These are phyloP conservation scores for Teratosphaeriaceae sp. DNA, from an alignment of 2,329 filamentous ascomycete genomes.

Conservation along the genomic window DNA sequence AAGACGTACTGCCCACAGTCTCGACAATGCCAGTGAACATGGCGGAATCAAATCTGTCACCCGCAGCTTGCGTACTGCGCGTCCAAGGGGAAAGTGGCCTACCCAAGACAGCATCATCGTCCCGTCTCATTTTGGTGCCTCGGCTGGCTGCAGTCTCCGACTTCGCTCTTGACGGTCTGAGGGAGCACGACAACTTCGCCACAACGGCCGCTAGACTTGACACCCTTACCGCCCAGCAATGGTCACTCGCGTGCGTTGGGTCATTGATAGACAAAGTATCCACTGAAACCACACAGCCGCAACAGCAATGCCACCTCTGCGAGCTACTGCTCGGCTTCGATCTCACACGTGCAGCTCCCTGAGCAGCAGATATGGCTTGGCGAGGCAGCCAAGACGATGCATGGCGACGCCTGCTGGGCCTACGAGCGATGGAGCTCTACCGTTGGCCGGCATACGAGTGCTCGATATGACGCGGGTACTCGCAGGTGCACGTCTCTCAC, in stretches of 20 bases:
- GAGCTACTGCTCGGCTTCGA: not conserved
- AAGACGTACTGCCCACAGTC: conserved; percentile 74
- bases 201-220: no score
- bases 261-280: not conserved
- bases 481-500: conserved; percentile 60
- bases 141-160: no score
- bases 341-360: not conserved
- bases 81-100: no score
- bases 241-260: no score
- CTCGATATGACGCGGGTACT: conserved; percentile 96
- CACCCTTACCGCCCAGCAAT: no score
- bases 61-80: no score
- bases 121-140: no score
- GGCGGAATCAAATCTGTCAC: no score
- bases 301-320: not conserved
- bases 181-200: no score
- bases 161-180: no score
- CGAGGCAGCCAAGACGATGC: conserved; percentile 22
- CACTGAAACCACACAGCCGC: not conserved
- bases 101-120: no score
- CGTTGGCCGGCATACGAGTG: conserved; percentile 79
- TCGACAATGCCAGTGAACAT: conserved; percentile 98
- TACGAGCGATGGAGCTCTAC: conserved; percentile 47
- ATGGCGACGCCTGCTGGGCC: conserved; percentile 36
- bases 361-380: not conserved